Base-by-base conservation (phyloP, 345 rosid species). In the Camelina sativa region DNA sequence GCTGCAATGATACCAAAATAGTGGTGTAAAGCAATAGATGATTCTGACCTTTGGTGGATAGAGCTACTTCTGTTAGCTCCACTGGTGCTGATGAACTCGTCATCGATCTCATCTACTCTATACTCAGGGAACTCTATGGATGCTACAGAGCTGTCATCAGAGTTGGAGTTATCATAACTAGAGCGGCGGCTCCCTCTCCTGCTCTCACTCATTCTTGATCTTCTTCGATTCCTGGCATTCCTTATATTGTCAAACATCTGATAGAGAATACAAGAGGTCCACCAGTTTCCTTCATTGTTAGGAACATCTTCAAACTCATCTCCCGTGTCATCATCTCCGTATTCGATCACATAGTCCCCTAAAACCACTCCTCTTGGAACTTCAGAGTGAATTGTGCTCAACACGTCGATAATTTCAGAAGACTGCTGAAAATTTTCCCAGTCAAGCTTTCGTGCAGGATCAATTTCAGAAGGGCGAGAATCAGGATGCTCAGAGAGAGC, bases 381-480 rank as follows among this genome's bases (percentile, higher is more conserved):
- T 79, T 95, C 99, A 0, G 99, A 92, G 82, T 92, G 97, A 76
- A 95, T 95, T 10, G 97, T 92, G 87, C 97, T 92, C 87, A 92
- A 78, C 65, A 95, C 97, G 72, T 95, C 97, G 20, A 92, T 85
- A 19, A 92, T 95, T 78, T 95, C 99, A 32, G 97, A 90, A 1
- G 97, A 92, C 74, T 92, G 99, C 88, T 95, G 97, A 80, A 95
- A 92, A 81, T 89, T 95, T 46, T 92, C 97, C 97, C 99, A 95
- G 67, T 92, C 99, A 57, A 92, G 96, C 78, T 86, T 88, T 68
- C 94, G 81, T 4, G 94, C 92, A 37, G 99, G 97, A 80, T 92
- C 97, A 11, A 95, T 84, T 76, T 86, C 85, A 0, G 99, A 89
- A 43, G 97, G 97, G 69, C 90, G 84, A 30, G 97, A 87, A 82